Base-by-base conservation (phyloP, 495 filamentous ascomycete genomes). In the Penicillium lagena region DNA sequence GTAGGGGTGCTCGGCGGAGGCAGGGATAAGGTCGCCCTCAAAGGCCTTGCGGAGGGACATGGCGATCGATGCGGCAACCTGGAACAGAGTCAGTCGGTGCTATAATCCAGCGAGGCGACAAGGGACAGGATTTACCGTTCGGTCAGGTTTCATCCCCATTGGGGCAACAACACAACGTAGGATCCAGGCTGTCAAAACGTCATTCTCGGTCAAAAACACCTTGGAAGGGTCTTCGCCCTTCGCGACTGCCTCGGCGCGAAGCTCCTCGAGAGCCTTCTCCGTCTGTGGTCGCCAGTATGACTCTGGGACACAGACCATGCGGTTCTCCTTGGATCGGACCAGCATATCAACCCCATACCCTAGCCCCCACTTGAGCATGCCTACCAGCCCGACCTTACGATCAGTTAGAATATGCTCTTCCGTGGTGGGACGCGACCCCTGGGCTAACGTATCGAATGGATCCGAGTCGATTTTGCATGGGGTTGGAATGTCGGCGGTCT, bases 21-120 rank as follows among this genome's bases (percentile, higher is more conserved):
- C 3, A 58, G 54, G 41, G 27, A 58, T 46, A 9, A 66, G 58
- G 56, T 43, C 64, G 13, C 55, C 51, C 28, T 58, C 55, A 30
- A 54, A 54, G 13, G 51, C 42, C 22, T 54, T 58, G 29, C 51
- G 55, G 27, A 58, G 50, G 29, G 50, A 57, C 54, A 57, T 53
- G 14, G 54, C 54, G 42, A 57, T 50, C 7, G 44, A 53, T 35
- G 45, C 38, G 33, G 45, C 45, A n/a, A 47, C 38, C 45, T 47
- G 22, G 41, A 32, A 11, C 35, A 28, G 22, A 9, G 22, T 22
- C 22, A 22, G 22, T 22, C 22, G 6, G 22, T 22, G 22, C 4
- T 22, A 4, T 0, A 3, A 6, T 22, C 22, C 22, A 43, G 14
- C 9, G 11, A 13, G 7, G 32, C 22, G 9, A 48, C 22, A 22